Percentiles rank a stretch among this genome's conserved stretches.
These are phyloP conservation scores for Pelargonium fulgidum DNA, from an alignment of 441 rosid species.

Conservation along the genomic window DNA sequence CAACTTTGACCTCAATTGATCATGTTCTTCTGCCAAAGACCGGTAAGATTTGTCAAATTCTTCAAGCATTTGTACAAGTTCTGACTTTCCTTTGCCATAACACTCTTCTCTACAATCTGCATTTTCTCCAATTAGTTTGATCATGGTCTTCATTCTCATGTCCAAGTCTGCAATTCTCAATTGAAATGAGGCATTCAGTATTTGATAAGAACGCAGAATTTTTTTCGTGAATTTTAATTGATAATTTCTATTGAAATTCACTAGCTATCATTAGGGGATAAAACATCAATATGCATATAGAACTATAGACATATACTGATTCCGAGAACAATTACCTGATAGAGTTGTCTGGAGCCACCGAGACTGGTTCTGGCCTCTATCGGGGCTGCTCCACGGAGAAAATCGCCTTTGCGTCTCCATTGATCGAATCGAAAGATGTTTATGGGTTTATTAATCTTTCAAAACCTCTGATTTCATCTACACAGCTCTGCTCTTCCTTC, in stretches of 20 bases:
- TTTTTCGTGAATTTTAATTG: neutral
- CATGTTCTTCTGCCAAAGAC: conserved; percentile 29
- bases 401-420: too few relatives aligned
- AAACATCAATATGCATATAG: neutral
- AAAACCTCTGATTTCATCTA: too few relatives aligned
- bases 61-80: conserved; percentile 27
- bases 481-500: too few relatives aligned
- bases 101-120: conserved; percentile 8
- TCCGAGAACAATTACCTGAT: too few relatives aligned
- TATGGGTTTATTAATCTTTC: too few relatives aligned
- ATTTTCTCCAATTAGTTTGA: conserved; percentile 26
- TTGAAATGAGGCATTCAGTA: neutral
- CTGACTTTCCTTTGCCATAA: conserved; percentile 13
- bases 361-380: too few relatives aligned
- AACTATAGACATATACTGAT: too few relatives aligned
- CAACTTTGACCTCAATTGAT: conserved; percentile 28
- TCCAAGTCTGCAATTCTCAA: conserved; percentile 31
- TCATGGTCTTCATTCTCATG: conserved; percentile 26
- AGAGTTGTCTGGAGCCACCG: too few relatives aligned
- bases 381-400: too few relatives aligned
- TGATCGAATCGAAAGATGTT: too few relatives aligned
- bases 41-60: conserved; percentile 29
- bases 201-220: neutral
- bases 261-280: neutral
- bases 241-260: neutral